Evolutionary conservation across 2,329 filamentous ascomycete species (phyloP), one percentile per base, ranked within the genome.

Genomic region (Beauveria varroae): DNA sequence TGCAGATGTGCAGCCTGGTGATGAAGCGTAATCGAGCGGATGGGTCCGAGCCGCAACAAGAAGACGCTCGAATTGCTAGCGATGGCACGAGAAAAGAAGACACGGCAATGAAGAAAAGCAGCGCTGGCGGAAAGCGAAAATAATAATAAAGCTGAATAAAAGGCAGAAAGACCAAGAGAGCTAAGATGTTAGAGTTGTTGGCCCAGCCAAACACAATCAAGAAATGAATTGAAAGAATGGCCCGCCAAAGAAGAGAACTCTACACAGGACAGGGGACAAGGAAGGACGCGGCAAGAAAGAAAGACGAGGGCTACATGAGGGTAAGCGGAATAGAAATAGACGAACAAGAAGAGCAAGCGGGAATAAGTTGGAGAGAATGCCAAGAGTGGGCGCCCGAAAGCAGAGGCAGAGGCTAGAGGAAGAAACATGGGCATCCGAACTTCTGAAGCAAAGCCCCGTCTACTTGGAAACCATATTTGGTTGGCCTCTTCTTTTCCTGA

Each of bases 61-160:
- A 49, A 20, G 34, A 10, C 20, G 61, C 40, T 22, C 34, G 5
- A 37, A 16, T 5, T 16, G 34, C 12, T 37, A 16, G 34, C 34
- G 14, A 37, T 37, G 34, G 14, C 12, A 37, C 34, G 34, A 16
- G 12, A 37, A 37, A 37, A 37, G 34, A 37, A 37, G 34, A 16
- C 34, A 37, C 5, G 16, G 56, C 65, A 65, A 61, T 53, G 56
- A 58, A 64, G 61, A 61, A 43, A 57, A 64, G 57, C 60, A 61
- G 34, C 34, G 34, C 34, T 37, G 34, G 34, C 34, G 30, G 30
- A 2, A 34, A 34, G 30, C 8, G 7, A 34, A 53, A 24, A 56
- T 28, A 22, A 12, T 61, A 65, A 50, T n/a, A 34, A 65, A 60
- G 65, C 64, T 63, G 60, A 62, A 58, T 60, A 18, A 50, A 50